Base-by-base conservation (phyloP, 345 rosid genomes). In the Eutrema yunnanense region DNA sequence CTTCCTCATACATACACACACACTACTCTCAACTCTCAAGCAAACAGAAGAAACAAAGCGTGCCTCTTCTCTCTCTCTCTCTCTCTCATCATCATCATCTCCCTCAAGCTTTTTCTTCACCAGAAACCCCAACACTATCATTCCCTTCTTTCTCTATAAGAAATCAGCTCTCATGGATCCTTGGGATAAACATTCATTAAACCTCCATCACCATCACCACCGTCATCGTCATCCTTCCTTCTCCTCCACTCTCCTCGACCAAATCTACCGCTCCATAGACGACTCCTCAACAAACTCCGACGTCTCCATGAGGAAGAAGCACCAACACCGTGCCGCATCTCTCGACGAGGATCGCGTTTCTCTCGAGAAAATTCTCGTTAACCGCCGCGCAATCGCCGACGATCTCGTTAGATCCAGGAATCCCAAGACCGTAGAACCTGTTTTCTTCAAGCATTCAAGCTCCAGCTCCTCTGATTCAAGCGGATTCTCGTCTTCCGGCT, bases 391-490 rank as follows among this genome's bases (percentile, higher is more conserved):
- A 14, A 61, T 56, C 78, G 78, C 75, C 47, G 56, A 66, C 3
- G 88, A 78, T 55, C 67, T 76, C 12, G 67, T 62, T 4, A 76
- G 78, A 70, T 78, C 73, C 13, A 51, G 6, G 12, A 42, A 10
- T 34, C 44, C 10, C 0, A 72, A 57, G 2, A n/a, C 22, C 29
- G 6, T 27, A 6, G 72, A 64, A 7, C 71, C 73, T n/a, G 44
- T 59, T 30, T 70, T 76, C 75, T 76, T 77, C 67, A 71, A 77
- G 12, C 87, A 87, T 61, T 88, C 92, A 0, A 82, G 80, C 65
- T 93, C 96, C 0, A 86, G 72, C 82, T 93, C 98, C 32, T 91
- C 95, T 0, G 94, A 84, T 19, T 93, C 97, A 0, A 87, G 97
- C 68, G 86, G 86, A 1, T 83, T 89, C 74, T 93, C 97, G 0